These are phyloP conservation scores for Blastocystis sp. DNA, from an alignment of 352 stramenopile genomes.

Conservation along the genomic window DNA sequence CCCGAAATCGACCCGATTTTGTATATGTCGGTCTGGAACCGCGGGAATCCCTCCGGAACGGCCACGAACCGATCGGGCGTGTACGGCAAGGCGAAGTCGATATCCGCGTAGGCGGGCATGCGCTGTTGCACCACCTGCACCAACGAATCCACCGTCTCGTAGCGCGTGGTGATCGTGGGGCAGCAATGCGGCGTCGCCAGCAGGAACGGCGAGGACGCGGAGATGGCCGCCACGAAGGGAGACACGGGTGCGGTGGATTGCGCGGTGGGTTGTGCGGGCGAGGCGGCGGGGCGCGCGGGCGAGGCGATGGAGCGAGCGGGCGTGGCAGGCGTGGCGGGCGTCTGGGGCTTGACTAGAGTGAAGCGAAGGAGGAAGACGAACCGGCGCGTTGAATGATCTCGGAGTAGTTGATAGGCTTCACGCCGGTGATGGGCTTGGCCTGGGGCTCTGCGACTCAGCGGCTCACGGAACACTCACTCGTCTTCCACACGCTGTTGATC, in stretches of 20 bases:
- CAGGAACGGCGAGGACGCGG: constrained; percentile 7
- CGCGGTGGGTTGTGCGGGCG: background rate
- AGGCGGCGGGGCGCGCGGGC: background rate
- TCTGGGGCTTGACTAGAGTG: background rate
- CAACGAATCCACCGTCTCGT: background rate
- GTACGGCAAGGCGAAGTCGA: background rate
- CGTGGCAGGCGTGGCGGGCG: too few relatives aligned
- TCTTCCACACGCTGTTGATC: background rate
- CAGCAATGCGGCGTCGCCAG: constrained; percentile 8
- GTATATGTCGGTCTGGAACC: background rate
- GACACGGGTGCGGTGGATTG: background rate
- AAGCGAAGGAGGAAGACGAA: background rate
- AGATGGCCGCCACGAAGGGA: background rate
- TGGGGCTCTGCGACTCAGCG: background rate
- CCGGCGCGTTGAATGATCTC: constrained; percentile 32
- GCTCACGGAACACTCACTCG: background rate
- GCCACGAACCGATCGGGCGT: background rate
- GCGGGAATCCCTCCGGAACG: constrained; percentile 38
- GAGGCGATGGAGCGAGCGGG: background rate
- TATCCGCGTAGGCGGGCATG: background rate
- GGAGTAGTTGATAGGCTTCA: constrained; percentile 46
- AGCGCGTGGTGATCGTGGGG: background rate
- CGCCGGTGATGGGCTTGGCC: background rate
- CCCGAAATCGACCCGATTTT: background rate
- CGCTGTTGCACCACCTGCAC: background rate